Conservation (phyloP, 2,329 filamentous ascomycete species). For the Anthostomella pinea region DNA sequence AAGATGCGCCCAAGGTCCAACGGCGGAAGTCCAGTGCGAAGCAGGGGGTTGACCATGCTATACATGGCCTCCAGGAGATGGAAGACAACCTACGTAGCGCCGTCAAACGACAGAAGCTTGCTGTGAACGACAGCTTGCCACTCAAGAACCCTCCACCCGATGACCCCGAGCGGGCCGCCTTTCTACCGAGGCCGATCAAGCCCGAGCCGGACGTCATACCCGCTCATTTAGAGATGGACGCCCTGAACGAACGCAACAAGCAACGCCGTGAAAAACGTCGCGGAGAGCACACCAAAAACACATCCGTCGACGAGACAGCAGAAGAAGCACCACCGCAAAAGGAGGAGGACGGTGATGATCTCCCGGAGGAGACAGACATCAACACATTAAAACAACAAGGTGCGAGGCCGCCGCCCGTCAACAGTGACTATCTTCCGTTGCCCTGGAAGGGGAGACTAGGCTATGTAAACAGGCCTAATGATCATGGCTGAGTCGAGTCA, state of each 20-base stretch:
- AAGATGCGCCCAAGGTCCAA: conserved; percentile 3
- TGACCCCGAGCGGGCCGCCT: conserved; percentile 39
- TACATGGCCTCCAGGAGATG: conserved; percentile 48
- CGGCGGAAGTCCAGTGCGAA: conserved; percentile 10
- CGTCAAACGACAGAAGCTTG: conserved; percentile 45
- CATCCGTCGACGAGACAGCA: not conserved
- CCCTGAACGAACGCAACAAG: not conserved
- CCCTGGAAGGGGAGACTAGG: conserved; percentile 89
- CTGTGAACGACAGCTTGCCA: conserved; percentile 38
- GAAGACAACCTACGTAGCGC: conserved; percentile 43
- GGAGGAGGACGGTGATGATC: conserved; percentile 10
- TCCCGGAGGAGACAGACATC: conserved; percentile 19
- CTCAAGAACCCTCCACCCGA: too few relatives aligned
- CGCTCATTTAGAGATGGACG: not conserved
- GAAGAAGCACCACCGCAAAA: conserved; percentile 11
- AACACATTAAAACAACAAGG: conserved; percentile 25
- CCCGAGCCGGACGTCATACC: conserved; percentile 7
- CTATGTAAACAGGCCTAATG: conserved; percentile 60
- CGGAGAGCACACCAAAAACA: conserved; percentile 2
- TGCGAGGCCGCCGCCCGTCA: conserved; percentile 69
- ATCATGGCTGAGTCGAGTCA: conserved; percentile 4
- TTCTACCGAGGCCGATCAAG: conserved; percentile 17
- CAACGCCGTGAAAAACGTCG: not conserved
- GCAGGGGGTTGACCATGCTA: conserved; percentile 37
- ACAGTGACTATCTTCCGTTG: conserved; percentile 78